phyloP scores from a whole-genome alignment of 129 eudicot species.

The Smallanthus sonchifolius region DNA sequence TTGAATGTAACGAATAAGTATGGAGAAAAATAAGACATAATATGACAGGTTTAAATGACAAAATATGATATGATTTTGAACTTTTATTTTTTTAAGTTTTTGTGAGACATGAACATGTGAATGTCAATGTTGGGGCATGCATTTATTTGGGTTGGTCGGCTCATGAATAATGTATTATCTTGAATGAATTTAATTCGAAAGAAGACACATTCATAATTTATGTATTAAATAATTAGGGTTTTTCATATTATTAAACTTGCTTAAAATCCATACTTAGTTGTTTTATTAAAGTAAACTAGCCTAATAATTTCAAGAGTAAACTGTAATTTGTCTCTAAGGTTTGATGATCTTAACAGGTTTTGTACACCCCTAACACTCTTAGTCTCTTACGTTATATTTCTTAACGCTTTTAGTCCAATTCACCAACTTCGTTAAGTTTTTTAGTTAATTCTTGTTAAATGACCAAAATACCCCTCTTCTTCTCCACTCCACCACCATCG shows the following conservation, averaged over 20 bases:
- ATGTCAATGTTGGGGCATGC: slow-evolving; percentile 43
- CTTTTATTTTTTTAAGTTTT: not conserved
- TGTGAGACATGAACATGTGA: slow-evolving; percentile 63
- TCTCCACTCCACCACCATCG: too few species aligned
- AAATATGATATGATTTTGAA: slow-evolving; percentile 4
- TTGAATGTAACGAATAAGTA: not conserved
- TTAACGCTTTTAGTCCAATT: too few species aligned
- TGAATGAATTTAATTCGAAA: slow-evolving; percentile 12
- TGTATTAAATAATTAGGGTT: not conserved
- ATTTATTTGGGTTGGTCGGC: slow-evolving; percentile 38
- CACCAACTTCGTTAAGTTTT: too few species aligned
- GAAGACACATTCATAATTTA: not conserved
- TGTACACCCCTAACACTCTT: too few species aligned
- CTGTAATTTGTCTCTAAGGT: too few species aligned
- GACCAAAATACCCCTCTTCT: too few species aligned
- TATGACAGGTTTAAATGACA: slow-evolving; percentile 7
- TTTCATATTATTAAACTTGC: not conserved
- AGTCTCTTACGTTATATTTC: too few species aligned
- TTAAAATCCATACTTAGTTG: not conserved
- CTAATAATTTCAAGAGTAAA: too few species aligned
- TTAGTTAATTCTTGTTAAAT: too few species aligned
- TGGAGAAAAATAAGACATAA: not conserved
- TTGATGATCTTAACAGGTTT: too few species aligned
- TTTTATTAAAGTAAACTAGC: not conserved
- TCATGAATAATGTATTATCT: slow-evolving; percentile 17